Percentiles rank a stretch among this genome's conserved stretches.
Conservation (phyloP, 768 basidiomycete genomes). For the Pleurotus cornucopiae region DNA sequence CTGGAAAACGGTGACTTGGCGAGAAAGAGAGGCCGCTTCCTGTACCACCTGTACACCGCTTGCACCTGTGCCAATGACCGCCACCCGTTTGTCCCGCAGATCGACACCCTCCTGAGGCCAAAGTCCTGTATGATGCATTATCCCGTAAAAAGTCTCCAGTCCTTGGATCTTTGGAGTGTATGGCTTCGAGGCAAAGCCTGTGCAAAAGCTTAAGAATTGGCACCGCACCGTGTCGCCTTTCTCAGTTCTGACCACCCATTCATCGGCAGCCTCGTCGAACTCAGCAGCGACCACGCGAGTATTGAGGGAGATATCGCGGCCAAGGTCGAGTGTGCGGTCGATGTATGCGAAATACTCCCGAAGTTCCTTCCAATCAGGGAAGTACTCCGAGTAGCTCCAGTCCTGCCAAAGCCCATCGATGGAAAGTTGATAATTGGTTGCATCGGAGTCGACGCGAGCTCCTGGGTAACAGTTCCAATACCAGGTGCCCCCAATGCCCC, state of each 20-base stretch:
- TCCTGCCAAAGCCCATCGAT: constrained; percentile 3
- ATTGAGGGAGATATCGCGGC: constrained; percentile 18
- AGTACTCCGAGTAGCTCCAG: not conserved
- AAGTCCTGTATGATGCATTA: constrained; percentile 16
- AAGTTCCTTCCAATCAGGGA: constrained; percentile 5
- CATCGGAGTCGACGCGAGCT: constrained; percentile 6
- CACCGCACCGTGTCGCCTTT: constrained; percentile 5
- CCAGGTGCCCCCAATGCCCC: constrained; percentile 14
- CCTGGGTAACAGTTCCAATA: constrained; percentile 6
- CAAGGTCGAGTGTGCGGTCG: constrained; percentile 20
- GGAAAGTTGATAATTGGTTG: not conserved
- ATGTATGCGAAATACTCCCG: constrained; percentile 18
- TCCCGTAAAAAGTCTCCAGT: constrained; percentile 19
- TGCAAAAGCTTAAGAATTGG: constrained; percentile 12
- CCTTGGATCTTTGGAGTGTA: constrained; percentile 18
- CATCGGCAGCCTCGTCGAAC: constrained; percentile 11
- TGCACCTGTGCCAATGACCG: constrained; percentile 19
- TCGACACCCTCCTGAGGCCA: constrained; percentile 20
- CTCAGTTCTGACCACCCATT: constrained; percentile 12
- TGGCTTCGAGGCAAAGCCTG: constrained; percentile 12
- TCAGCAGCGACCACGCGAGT: constrained; percentile 18
- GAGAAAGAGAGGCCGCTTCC: constrained; percentile 4
- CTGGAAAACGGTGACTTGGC: constrained; percentile 15
- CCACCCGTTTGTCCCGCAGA: constrained; percentile 18
- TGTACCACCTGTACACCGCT: constrained; percentile 15